Evolutionary conservation across 371 early-diverging fungal genomes (phyloP).

Genomic region (Choanephora cucurbitarum): DNA sequence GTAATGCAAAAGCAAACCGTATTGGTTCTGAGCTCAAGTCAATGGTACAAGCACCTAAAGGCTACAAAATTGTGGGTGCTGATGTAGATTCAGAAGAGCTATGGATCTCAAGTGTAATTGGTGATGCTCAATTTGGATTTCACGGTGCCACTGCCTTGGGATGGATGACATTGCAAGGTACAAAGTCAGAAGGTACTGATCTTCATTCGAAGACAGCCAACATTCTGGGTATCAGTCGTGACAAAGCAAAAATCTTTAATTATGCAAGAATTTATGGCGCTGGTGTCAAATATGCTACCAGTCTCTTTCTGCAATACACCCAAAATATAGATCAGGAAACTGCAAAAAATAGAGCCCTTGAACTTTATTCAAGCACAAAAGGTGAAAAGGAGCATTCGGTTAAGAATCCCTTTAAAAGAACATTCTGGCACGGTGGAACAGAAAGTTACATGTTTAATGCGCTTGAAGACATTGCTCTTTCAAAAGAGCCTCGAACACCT

Average conservation of each 20-base stretch:
- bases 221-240: constrained; percentile 87
- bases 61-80: constrained; percentile 90
- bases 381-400: constrained; percentile 63
- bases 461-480: constrained; percentile 83
- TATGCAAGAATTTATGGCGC: constrained; percentile 97
- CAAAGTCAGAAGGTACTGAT: constrained; percentile 89
- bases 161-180: constrained; percentile 97
- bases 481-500: constrained; percentile 83
- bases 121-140: constrained; percentile 92
- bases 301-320: constrained; percentile 80
- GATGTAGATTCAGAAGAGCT: constrained; percentile 98
- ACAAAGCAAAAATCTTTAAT: constrained; percentile 95
- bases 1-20: constrained; percentile 88
- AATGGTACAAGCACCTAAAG: constrained; percentile 81
- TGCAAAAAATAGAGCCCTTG: constrained; percentile 66
- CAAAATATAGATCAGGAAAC: constrained; percentile 68
- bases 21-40: constrained; percentile 96
- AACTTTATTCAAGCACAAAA: constrained; percentile 85
- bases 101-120: constrained; percentile 95
- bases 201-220: constrained; percentile 91
- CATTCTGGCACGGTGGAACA: constrained; percentile 91
- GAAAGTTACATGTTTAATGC: constrained; percentile 96
- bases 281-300: constrained; percentile 82
- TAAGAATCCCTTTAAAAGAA: constrained; percentile 29
- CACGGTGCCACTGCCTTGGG: constrained; percentile 95